Percentiles rank a stretch among this genome's conserved stretches.
Conservation (phyloP, 805 yeast genomes). For the Wickerhamiella occidentalis region DNA sequence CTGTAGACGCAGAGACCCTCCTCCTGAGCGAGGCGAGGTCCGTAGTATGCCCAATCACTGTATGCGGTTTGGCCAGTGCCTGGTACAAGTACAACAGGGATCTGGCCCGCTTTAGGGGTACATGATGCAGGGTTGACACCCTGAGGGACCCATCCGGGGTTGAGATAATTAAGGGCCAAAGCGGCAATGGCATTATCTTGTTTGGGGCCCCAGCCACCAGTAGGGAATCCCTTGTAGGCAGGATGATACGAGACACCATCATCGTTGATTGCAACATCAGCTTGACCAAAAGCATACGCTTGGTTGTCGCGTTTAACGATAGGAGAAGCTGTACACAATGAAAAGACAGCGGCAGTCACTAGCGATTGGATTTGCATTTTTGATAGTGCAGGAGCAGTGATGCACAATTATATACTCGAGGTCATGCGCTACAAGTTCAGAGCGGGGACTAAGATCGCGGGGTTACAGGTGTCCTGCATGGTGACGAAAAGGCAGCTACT, state of each 20-base stretch:
- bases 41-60: conserved; percentile 4
- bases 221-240: conserved; percentile 7
- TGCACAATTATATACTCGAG: no score
- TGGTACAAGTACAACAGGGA: conserved; percentile 6
- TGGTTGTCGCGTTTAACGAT: background rate
- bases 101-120: conserved; percentile 2
- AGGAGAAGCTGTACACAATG: background rate
- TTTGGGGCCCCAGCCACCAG: background rate
- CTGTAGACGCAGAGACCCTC: conserved; percentile 9
- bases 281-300: background rate
- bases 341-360: background rate
- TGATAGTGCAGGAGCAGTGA: background rate
- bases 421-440: no score
- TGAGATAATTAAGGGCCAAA: background rate
- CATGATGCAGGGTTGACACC: background rate
- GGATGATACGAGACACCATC: background rate
- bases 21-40: background rate
- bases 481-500: no score
- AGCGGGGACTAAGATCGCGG: no score
- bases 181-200: background rate
- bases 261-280: background rate
- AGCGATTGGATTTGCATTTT: background rate
- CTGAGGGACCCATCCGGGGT: background rate
- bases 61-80: conserved; percentile 6
- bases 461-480: no score